Percentiles rank a stretch among this genome's conserved stretches.
Conservation (phyloP, 2,329 filamentous ascomycete species). For the Dactylellina parvicollis region DNA sequence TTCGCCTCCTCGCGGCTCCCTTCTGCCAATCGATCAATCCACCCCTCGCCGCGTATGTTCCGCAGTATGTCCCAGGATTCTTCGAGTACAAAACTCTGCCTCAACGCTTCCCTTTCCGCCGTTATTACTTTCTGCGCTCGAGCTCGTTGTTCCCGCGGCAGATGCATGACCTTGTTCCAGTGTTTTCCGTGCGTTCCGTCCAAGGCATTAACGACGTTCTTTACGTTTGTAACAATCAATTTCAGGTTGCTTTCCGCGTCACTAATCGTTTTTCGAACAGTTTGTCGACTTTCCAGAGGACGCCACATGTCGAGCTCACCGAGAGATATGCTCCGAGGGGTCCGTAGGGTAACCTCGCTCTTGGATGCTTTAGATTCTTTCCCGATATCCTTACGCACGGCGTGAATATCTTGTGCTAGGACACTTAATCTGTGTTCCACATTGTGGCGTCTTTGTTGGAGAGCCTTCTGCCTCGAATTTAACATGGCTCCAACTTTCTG, state of each 20-base stretch:
- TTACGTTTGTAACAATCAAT: background rate
- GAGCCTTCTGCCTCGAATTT: background rate
- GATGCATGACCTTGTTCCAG: background rate
- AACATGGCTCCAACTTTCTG: no score
- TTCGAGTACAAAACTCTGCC: background rate
- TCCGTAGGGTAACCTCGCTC: no score
- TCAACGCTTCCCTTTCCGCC: background rate
- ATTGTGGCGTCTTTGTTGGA: background rate
- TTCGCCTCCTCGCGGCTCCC: background rate
- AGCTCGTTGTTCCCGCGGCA: background rate
- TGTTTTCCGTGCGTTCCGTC: background rate
- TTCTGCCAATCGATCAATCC: background rate
- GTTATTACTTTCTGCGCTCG: background rate
- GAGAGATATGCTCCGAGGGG: no score
- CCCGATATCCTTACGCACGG: no score
- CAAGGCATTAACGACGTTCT: background rate
- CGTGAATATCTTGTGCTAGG: no score
- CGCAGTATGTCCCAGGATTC: background rate
- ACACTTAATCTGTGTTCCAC: background rate
- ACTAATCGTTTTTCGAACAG: background rate
- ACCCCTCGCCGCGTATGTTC: background rate
- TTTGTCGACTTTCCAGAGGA: no score
- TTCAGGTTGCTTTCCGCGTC: background rate
- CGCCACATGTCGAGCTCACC: no score
- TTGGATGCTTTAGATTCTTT: no score